These are phyloP conservation scores for Asterophora parasitica DNA, from an alignment of 768 basidiomycete genomes.

Conservation along the genomic window DNA sequence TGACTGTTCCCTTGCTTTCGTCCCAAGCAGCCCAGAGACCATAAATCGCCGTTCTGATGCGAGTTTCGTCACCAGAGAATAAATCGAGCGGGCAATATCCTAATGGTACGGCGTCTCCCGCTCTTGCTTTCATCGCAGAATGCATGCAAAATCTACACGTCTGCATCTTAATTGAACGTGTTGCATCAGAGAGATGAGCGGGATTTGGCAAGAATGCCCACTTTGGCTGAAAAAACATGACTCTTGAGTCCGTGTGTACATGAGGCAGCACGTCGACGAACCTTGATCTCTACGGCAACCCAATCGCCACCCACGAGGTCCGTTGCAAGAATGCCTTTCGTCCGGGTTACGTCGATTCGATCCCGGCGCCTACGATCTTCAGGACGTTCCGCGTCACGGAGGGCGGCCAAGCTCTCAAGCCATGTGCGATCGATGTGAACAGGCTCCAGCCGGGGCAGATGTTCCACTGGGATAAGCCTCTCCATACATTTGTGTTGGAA, in stretches of 20 bases:
- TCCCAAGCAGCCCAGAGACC: constrained; percentile 74
- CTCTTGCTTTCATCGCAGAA: constrained; percentile 43
- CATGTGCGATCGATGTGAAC: constrained; percentile 50
- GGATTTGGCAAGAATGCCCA: constrained; percentile 87
- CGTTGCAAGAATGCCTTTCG: constrained; percentile 69
- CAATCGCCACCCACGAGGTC: constrained; percentile 67
- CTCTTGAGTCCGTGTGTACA: not conserved
- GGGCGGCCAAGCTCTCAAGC: constrained; percentile 48
- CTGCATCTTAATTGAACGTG: constrained; percentile 52
- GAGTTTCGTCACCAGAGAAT: constrained; percentile 63
- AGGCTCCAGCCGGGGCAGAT: constrained; percentile 54
- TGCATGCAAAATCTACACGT: constrained; percentile 95
- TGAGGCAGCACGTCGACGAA: constrained; percentile 24
- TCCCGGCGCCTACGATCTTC: constrained; percentile 48
- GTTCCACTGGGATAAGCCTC: constrained; percentile 53
- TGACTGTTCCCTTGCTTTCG: constrained; percentile 55
- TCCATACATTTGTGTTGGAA: constrained; percentile 67
- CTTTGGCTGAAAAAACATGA: constrained; percentile 64
- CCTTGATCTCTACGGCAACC: constrained; percentile 90
- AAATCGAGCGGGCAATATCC: constrained; percentile 90
- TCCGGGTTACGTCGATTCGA: constrained; percentile 49
- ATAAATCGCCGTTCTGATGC: constrained; percentile 61
- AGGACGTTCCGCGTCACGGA: constrained; percentile 52
- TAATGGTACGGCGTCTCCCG: constrained; percentile 32
- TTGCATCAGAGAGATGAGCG: constrained; percentile 54